Evolutionary conservation across 2,329 filamentous ascomycete species (phyloP).

Genomic region (Hymenotorrendiella dingleyae): DNA sequence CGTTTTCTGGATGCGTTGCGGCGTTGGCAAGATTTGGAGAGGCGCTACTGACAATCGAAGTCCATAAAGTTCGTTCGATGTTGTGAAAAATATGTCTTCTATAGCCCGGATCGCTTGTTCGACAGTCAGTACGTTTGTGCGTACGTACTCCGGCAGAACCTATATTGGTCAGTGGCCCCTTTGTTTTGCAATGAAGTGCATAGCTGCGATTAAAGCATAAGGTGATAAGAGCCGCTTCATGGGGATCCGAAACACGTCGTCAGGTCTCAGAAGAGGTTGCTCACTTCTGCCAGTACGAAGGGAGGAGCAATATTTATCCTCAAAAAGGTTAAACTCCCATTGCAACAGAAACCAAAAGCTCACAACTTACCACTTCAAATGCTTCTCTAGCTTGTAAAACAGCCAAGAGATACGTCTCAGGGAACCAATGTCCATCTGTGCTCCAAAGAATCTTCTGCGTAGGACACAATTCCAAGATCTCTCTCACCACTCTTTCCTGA

Average conservation of each 20-base stretch:
- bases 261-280: too few species aligned
- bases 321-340: too few species aligned
- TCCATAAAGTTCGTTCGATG: slow-evolving; percentile 69
- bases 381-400: slow-evolving; percentile 66
- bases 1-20: too few species aligned
- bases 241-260: too few species aligned
- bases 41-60: slow-evolving; percentile 43
- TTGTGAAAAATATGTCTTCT: slow-evolving; percentile 67
- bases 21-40: too few species aligned
- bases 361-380: slow-evolving; percentile 59
- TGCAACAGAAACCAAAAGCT: too few species aligned
- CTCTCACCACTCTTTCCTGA: slow-evolving; percentile 62
- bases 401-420: slow-evolving; percentile 71
- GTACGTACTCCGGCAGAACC: slow-evolving; percentile 62
- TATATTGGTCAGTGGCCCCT: too few species aligned
- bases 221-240: too few species aligned
- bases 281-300: too few species aligned
- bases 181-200: neutral
- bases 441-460: slow-evolving; percentile 73
- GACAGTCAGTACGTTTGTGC: slow-evolving; percentile 54
- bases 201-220: slow-evolving; percentile 1
- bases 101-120: slow-evolving; percentile 58
- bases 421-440: slow-evolving; percentile 73
- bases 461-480: slow-evolving; percentile 71
- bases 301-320: too few species aligned